A percentile compares a stretch with the other conserved stretches of the same genome.
Evolutionary conservation across 2,329 filamentous ascomycete genomes (phyloP).

Genomic region (Trichoderma citrinoviride): DNA sequence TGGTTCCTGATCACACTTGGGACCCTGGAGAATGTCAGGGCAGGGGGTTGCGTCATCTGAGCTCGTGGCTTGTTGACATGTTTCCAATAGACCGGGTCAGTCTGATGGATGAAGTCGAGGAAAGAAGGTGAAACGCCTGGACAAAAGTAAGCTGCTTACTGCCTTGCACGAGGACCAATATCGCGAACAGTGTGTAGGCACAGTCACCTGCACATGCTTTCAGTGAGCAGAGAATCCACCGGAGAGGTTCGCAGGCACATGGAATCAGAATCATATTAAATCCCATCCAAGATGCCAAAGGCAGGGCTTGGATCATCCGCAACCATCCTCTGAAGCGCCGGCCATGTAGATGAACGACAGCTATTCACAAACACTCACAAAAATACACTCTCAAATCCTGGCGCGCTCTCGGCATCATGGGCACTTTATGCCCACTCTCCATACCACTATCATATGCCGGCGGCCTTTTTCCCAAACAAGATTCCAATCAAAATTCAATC

Average conservation of each 20-base stretch:
- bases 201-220: background rate
- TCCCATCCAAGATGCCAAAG: constrained; percentile 10
- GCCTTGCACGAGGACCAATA: too few relatives aligned
- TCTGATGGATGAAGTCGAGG: too few relatives aligned
- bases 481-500: constrained; percentile 1
- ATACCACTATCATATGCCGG: background rate
- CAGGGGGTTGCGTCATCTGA: too few relatives aligned
- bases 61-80: too few relatives aligned
- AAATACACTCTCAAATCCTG: background rate
- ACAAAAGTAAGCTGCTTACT: background rate
- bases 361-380: constrained; percentile 8
- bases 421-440: constrained; percentile 11
- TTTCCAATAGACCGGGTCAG: too few relatives aligned
- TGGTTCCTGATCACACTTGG: too few relatives aligned
- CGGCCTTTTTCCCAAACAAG: constrained; percentile 4
- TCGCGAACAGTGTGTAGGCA: background rate
- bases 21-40: too few relatives aligned
- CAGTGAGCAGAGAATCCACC: background rate
- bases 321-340: constrained; percentile 4
- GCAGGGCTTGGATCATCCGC: constrained; percentile 6
- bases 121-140: too few relatives aligned
- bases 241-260: background rate
- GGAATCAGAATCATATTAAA: constrained; percentile 17
- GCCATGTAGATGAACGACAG: background rate
- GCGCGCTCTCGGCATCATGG: background rate